Evolutionary conservation across 768 basidiomycete species (phyloP).

Genomic region (Rhodotorula taiwanensis): DNA sequence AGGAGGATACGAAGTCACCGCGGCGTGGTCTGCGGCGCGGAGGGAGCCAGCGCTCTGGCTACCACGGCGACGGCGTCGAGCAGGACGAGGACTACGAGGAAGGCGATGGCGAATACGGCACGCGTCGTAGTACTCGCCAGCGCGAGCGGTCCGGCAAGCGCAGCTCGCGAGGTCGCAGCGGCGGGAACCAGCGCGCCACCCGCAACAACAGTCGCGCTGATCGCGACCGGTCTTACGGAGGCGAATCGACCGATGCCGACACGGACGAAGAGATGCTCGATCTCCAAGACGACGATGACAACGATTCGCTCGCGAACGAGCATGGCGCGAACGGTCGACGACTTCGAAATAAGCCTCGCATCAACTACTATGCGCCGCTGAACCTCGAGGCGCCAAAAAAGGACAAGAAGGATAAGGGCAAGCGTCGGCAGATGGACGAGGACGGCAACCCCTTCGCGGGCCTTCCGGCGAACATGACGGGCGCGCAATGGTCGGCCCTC

Average conservation of each 20-base stretch:
- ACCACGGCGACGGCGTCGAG: conserved; percentile 24
- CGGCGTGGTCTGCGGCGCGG: not conserved
- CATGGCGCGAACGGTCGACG: not conserved
- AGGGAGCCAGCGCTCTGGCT: not conserved
- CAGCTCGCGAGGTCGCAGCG: not conserved
- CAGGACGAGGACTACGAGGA: conserved; percentile 6
- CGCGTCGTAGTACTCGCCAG: not conserved
- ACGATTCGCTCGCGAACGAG: conserved; percentile 11
- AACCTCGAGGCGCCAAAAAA: conserved; percentile 12
- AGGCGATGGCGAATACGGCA: conserved; percentile 9
- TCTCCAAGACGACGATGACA: conserved; percentile 14
- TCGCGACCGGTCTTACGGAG: conserved; percentile 14
- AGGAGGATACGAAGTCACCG: conserved; percentile 6
- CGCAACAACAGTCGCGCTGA: conserved; percentile 17
- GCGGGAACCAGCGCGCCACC: not conserved
- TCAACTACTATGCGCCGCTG: conserved; percentile 33
- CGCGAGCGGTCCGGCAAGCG: not conserved
- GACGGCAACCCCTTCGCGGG: conserved; percentile 33
- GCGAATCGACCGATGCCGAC: not conserved
- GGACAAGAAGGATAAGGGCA: conserved; percentile 27
- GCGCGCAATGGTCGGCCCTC: conserved; percentile 30
- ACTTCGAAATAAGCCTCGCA: conserved; percentile 31
- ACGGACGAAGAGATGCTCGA: conserved; percentile 27
- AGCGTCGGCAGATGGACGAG: conserved; percentile 11
- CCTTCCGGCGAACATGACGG: conserved; percentile 33